A percentile compares a stretch with the other conserved stretches of the same genome.
Conservation (phyloP, 2,329 filamentous ascomycete species). For the Lachnellula hyalina region DNA sequence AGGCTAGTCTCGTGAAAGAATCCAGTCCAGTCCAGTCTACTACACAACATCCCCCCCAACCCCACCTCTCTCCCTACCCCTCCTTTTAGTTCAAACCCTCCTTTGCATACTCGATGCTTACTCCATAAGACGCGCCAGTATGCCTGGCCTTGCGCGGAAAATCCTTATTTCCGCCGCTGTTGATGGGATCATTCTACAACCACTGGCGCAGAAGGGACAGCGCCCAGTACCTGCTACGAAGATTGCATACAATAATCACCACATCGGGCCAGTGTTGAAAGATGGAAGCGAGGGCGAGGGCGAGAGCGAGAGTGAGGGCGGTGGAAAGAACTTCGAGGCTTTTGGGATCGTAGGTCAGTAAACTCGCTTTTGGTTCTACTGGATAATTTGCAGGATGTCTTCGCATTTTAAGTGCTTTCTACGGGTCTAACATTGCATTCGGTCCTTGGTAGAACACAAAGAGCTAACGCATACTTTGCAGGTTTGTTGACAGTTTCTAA, state of each 20-base stretch:
- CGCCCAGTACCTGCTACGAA: constrained; percentile 25
- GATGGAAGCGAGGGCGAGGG: constrained; percentile 11
- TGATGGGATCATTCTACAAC: constrained; percentile 32
- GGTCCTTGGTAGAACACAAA: background rate
- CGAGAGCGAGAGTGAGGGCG: constrained; percentile 5
- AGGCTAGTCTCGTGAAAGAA: constrained; percentile 49
- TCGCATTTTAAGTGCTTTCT: background rate
- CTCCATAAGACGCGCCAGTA: constrained; percentile 21
- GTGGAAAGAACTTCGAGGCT: constrained; percentile 20
- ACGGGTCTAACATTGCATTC: background rate
- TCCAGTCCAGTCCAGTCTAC: constrained; percentile 57
- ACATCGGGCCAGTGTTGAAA: constrained; percentile 20
- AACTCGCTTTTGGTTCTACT: background rate
- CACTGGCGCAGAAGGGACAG: constrained; percentile 26
- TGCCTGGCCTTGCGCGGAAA: constrained; percentile 32
- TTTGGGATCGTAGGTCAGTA: constrained; percentile 33
- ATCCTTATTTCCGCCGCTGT: constrained; percentile 31
- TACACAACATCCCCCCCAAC: constrained; percentile 40
- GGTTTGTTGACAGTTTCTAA: constrained; percentile 80
- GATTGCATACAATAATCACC: constrained; percentile 29
- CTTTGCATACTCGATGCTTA: constrained; percentile 14
- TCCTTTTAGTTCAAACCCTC: background rate
- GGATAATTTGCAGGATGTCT: background rate
- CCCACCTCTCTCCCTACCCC: background rate
- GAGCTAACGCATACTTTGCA: constrained; percentile 35